phyloP scores from a whole-genome alignment of 2,329 filamentous ascomycete species.

The Geoglossum cookeanum region DNA sequence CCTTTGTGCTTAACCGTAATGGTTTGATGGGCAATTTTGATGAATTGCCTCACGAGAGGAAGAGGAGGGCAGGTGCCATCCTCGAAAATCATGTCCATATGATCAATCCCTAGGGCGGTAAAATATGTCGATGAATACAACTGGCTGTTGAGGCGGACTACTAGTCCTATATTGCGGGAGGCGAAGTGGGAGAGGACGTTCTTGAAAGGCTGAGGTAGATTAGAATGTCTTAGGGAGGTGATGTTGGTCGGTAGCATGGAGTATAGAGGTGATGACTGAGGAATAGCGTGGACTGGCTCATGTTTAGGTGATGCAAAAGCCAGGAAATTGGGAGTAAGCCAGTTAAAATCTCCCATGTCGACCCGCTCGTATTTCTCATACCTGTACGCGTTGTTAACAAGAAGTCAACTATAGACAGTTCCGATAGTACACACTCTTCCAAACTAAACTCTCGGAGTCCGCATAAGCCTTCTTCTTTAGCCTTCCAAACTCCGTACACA shows the following conservation, averaged over 20 bases:
- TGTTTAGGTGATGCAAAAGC: constrained; percentile 93
- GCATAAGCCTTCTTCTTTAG: constrained; percentile 87
- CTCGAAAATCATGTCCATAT: constrained; percentile 98
- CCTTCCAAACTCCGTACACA: constrained; percentile 96
- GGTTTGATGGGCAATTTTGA: constrained; percentile 83
- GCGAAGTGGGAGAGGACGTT: constrained; percentile 85
- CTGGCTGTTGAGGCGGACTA: constrained; percentile 87
- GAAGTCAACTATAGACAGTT: background rate
- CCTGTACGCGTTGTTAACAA: constrained; percentile 19
- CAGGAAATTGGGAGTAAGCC: constrained; percentile 87
- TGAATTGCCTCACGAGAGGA: constrained; percentile 79
- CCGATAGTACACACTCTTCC: constrained; percentile 44
- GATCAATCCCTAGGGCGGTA: constrained; percentile 81
- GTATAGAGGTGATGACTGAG: constrained; percentile 53
- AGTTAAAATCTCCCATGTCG: constrained; percentile 99
- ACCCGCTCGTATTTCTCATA: constrained; percentile 93
- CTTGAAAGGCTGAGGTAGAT: constrained; percentile 74
- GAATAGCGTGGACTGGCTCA: constrained; percentile 52
- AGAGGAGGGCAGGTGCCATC: constrained; percentile 90
- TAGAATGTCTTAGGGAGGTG: constrained; percentile 50
- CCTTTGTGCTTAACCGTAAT: constrained; percentile 81
- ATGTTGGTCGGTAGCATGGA: constrained; percentile 55
- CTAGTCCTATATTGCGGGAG: constrained; percentile 73
- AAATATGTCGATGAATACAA: constrained; percentile 97
- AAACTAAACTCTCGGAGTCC: constrained; percentile 86